Percentiles rank a stretch among this genome's conserved stretches.
These are phyloP conservation scores for Pachysolen tannophilus DNA, from an alignment of 805 yeast species.

Conservation along the genomic window DNA sequence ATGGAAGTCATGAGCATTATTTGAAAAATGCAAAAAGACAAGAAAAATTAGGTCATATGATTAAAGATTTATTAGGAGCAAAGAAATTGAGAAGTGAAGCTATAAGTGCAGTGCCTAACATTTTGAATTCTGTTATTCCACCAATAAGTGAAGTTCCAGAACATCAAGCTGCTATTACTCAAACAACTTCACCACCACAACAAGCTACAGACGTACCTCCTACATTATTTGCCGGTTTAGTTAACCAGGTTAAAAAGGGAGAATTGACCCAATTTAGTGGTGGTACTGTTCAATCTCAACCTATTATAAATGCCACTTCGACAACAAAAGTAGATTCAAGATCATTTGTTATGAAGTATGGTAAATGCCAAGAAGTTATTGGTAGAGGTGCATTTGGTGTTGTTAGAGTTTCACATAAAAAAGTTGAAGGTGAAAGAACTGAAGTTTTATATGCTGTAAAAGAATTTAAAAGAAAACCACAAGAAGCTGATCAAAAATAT, in stretches of 20 bases:
- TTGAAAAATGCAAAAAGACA: slow-evolving; percentile 70
- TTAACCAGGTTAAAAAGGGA: slow-evolving; percentile 42
- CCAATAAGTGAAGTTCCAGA: slow-evolving; percentile 1
- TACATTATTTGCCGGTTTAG: slow-evolving; percentile 60
- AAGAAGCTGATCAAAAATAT: slow-evolving; percentile 59
- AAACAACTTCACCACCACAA: slow-evolving; percentile 6
- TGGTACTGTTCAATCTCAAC: slow-evolving; percentile 3
- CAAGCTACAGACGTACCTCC: slow-evolving; percentile 41
- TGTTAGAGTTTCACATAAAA: slow-evolving; percentile 81
- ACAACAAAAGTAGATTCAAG: slow-evolving; percentile 27
- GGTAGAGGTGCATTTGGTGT: slow-evolving; percentile 95
- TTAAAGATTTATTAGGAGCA: slow-evolving; percentile 69
- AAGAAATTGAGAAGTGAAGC: slow-evolving; percentile 66
- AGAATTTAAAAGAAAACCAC: slow-evolving; percentile 60
- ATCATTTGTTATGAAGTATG: slow-evolving; percentile 82
- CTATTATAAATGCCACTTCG: slow-evolving; percentile 10
- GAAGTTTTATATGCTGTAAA: slow-evolving; percentile 75
- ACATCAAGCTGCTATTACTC: not conserved
- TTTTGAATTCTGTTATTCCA: slow-evolving; percentile 29
- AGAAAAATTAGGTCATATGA: slow-evolving; percentile 67
- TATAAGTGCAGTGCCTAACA: slow-evolving; percentile 64
- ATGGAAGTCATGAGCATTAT: slow-evolving; percentile 77
- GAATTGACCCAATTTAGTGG: slow-evolving; percentile 23
- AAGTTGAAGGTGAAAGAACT: slow-evolving; percentile 25
- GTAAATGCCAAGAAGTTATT: slow-evolving; percentile 88